These are phyloP conservation scores for Plasmopara viticola DNA, from an alignment of 352 stramenopile genomes.

Conservation along the genomic window DNA sequence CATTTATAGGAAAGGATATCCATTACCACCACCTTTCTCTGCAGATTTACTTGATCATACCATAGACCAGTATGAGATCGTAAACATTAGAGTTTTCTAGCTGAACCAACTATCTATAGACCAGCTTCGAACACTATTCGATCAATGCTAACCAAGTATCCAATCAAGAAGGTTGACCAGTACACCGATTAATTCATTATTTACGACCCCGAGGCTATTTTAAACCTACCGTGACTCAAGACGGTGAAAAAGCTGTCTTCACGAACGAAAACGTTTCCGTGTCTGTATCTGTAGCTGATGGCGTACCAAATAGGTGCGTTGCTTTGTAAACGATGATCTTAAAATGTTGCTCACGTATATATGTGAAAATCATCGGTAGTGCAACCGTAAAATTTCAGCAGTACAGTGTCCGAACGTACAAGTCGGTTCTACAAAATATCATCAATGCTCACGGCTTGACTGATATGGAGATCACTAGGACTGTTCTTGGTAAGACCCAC, in stretches of 20 bases:
- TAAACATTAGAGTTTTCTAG: not conserved
- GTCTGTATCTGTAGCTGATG: conserved; percentile 10
- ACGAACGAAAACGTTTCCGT: conserved; percentile 9
- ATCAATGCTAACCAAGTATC: not conserved
- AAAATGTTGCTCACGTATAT: conserved; percentile 5
- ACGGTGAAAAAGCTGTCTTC: conserved; percentile 7
- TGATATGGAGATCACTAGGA: not conserved
- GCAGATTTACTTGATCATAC: too few relatives aligned
- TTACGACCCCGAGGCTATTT: not conserved
- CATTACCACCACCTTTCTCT: too few relatives aligned
- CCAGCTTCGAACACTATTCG: not conserved
- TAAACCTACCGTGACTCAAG: conserved; percentile 1
- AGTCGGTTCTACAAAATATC: not conserved
- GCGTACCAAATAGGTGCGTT: conserved; percentile 13
- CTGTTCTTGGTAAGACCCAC: not conserved
- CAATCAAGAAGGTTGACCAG: not conserved
- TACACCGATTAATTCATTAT: conserved; percentile 1
- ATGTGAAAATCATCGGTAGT: conserved; percentile 2
- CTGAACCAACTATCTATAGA: not conserved
- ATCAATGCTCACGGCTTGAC: not conserved
- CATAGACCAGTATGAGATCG: not conserved
- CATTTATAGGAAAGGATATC: not conserved
- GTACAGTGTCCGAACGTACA: not conserved
- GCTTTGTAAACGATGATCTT: conserved; percentile 9
- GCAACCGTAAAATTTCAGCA: not conserved